Evolutionary conservation across 1,284 basidiomycete species (phyloP).

Genomic region (Jaminaea rosea): DNA sequence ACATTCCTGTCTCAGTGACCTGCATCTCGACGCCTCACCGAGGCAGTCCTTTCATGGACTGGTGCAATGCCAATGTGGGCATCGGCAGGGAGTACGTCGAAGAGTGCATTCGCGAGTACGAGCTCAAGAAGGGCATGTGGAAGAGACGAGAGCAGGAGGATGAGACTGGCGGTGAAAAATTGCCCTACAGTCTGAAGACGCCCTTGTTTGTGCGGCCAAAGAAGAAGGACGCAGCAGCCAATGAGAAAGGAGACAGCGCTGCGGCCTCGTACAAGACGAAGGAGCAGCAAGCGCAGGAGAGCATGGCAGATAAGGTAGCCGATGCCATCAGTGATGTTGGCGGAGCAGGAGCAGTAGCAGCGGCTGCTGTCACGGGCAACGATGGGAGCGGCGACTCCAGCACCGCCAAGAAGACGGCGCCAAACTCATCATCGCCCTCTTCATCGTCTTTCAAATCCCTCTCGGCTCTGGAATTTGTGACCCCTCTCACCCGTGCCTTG

Average conservation of each 20-base stretch:
- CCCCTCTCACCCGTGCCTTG: slow-evolving; percentile 15
- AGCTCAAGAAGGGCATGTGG: not conserved
- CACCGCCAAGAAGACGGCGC: slow-evolving; percentile 8
- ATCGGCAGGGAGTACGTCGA: slow-evolving; percentile 43
- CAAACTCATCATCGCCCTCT: slow-evolving; percentile 12
- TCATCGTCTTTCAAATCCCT: slow-evolving; percentile 5
- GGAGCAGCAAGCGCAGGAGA: slow-evolving; percentile 7
- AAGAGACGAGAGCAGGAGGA: not conserved
- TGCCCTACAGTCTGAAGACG: slow-evolving; percentile 37
- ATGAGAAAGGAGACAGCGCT: slow-evolving; percentile 8
- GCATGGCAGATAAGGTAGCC: slow-evolving; percentile 14
- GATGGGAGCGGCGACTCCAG: not conserved
- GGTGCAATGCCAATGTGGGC: slow-evolving; percentile 59
- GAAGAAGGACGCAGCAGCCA: slow-evolving; percentile 5
- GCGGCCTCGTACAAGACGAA: not conserved
- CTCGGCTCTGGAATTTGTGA: slow-evolving; percentile 1
- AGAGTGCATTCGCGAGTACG: slow-evolving; percentile 26
- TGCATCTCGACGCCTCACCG: slow-evolving; percentile 88
- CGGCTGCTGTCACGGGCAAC: not conserved
- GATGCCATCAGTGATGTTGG: slow-evolving; percentile 14
- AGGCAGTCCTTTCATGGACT: slow-evolving; percentile 98
- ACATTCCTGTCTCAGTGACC: slow-evolving; percentile 77
- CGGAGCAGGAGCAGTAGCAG: not conserved
- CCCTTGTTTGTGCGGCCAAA: slow-evolving; percentile 35
- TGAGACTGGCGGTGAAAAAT: slow-evolving; percentile 1